Conservation (phyloP, 2,329 filamentous ascomycete species). For the Bipolaris bicolor region DNA sequence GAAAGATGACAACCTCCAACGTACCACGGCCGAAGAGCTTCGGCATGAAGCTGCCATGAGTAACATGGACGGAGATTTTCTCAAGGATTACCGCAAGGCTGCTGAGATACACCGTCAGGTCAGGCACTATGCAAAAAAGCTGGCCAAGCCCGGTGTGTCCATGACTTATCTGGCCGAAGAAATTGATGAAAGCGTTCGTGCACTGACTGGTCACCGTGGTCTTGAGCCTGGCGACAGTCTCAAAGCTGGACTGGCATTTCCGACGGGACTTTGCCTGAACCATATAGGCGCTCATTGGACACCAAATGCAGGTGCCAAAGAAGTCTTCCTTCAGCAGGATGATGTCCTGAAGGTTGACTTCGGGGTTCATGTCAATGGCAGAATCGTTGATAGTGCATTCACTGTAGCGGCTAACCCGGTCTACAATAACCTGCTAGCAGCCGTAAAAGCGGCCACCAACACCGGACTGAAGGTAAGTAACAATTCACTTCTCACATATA, state of each 20-base stretch:
- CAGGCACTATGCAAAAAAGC: constrained; percentile 77
- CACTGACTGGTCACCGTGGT: constrained; percentile 75
- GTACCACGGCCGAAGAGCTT: constrained; percentile 82
- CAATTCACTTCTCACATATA: not conserved
- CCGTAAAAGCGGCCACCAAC: constrained; percentile 71
- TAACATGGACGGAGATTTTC: constrained; percentile 75
- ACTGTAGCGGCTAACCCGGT: constrained; percentile 70
- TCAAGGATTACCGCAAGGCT: constrained; percentile 79
- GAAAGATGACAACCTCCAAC: constrained; percentile 73
- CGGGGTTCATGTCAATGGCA: constrained; percentile 71
- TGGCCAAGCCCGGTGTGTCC: constrained; percentile 77
- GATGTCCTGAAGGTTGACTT: constrained; percentile 80
- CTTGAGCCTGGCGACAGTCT: constrained; percentile 77
- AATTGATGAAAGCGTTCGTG: constrained; percentile 80
- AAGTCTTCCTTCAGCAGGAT: constrained; percentile 69
- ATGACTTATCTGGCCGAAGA: constrained; percentile 80
- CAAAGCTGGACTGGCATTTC: constrained; percentile 82
- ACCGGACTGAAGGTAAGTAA: constrained; percentile 71
- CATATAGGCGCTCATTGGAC: constrained; percentile 85
- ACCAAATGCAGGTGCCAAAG: constrained; percentile 85
- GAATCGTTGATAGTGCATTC: constrained; percentile 75
- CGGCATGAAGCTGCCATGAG: constrained; percentile 68
- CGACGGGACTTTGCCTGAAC: constrained; percentile 81
- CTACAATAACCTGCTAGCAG: constrained; percentile 69
- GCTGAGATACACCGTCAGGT: constrained; percentile 89